Conservation (phyloP, 148 eudicot species). For the Euryodendron excelsum region DNA sequence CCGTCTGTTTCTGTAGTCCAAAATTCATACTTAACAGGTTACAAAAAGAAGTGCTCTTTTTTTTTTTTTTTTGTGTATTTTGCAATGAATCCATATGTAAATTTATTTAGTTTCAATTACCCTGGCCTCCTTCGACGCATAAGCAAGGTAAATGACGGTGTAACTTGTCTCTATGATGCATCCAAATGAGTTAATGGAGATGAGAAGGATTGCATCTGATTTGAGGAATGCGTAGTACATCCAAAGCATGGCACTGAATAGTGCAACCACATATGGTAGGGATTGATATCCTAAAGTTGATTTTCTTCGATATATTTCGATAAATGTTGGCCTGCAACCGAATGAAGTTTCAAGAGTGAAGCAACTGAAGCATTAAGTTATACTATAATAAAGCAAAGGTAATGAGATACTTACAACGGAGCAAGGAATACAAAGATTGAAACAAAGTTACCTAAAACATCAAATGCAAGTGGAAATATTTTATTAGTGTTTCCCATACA, state of each 20-base stretch:
- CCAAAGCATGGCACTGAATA: slow-evolving; percentile 79
- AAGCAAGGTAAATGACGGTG: slow-evolving; percentile 39
- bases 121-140: slow-evolving; percentile 48
- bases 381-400: no score
- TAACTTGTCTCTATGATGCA: slow-evolving; percentile 54
- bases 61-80: background rate
- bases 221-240: slow-evolving; percentile 60
- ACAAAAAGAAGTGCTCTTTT: background rate
- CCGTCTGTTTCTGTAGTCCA: slow-evolving; percentile 40
- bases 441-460: slow-evolving; percentile 57
- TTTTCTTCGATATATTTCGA: slow-evolving; percentile 49
- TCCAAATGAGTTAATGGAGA: slow-evolving; percentile 61
- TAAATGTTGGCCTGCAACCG: slow-evolving; percentile 56
- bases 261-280: slow-evolving; percentile 60
- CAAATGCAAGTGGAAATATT: slow-evolving; percentile 1
- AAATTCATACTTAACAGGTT: background rate
- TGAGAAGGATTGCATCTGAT: slow-evolving; percentile 39
- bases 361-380: background rate
- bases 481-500: background rate
- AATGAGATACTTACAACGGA: slow-evolving; percentile 56
- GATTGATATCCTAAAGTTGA: slow-evolving; percentile 60
- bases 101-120: slow-evolving; percentile 23
- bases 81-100: background rate
- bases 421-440: slow-evolving; percentile 64
- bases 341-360: background rate